A percentile compares a stretch with the other conserved stretches of the same genome.
phyloP scores from a whole-genome alignment of 805 yeast genomes.

The Wickerhamiella hasegawae region DNA sequence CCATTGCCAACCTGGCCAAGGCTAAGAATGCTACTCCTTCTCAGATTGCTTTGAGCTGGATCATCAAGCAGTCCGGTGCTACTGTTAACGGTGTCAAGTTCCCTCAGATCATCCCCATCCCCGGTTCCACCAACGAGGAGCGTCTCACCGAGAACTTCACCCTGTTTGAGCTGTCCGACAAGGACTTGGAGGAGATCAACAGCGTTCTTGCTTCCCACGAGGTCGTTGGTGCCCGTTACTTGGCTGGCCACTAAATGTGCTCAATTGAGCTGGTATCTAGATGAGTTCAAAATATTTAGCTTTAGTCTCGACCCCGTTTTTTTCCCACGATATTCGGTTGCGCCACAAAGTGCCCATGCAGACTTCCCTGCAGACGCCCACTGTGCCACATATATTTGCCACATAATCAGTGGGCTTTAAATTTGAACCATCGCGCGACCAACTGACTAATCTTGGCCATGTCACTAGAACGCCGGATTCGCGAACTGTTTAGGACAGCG shows the following conservation, averaged over 20 bases:
- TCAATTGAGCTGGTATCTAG: too few relatives aligned
- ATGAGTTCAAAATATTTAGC: too few relatives aligned
- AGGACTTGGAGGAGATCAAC: constrained; percentile 39
- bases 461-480: constrained; percentile 32
- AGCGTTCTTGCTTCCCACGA: constrained; percentile 20
- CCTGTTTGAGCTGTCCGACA: constrained; percentile 30
- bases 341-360: too few relatives aligned
- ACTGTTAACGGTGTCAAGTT: constrained; percentile 17
- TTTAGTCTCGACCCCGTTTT: too few relatives aligned
- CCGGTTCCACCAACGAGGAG: constrained; percentile 47
- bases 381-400: too few relatives aligned
- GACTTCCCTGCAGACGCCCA: too few relatives aligned
- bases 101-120: constrained; percentile 60
- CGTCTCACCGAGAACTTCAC: constrained; percentile 49
- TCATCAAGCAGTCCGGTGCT: constrained; percentile 26
- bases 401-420: too few relatives aligned
- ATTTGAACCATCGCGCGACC: too few relatives aligned
- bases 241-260: too few relatives aligned
- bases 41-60: constrained; percentile 60
- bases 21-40: constrained; percentile 34
- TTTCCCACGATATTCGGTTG: too few relatives aligned
- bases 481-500: constrained; percentile 42
- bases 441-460: constrained; percentile 2
- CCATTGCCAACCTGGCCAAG: constrained; percentile 35
- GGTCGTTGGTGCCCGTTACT: not conserved